Evolutionary conservation across 179 eudicot genomes (phyloP), one percentile per base, ranked within the genome.

Genomic region (Drosera spatulata): DNA sequence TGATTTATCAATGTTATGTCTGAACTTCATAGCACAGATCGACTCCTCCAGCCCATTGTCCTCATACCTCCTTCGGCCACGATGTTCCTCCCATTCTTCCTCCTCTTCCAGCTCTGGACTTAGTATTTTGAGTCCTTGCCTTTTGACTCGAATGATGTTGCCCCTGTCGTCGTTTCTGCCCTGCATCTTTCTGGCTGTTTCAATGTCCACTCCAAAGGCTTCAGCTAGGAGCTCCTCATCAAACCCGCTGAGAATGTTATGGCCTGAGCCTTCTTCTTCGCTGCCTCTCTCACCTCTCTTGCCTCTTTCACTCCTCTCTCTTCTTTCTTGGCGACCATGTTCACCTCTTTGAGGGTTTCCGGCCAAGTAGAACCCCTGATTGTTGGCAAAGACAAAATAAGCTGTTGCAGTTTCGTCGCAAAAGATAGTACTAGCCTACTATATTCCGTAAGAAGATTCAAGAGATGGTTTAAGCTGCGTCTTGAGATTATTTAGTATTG

Each of bases 291-390:
- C 33, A n/a, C n/a, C n/a, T n/a, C 33, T 22, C 33, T 22, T 53
- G 39, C 60, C 41, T 13, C 43, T 1, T 42, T 45, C 12, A 42
- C 4, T 5, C 39, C 64, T 14, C 61, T 61, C 10, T 65, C 45
- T 14, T 58, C 55, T 69, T 60, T 59, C 61, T 41, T 50, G 40
- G 50, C 7, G 53, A 41, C 60, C 51, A 37, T 33, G 9, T 11
- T 58, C 58, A 61, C 64, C 38, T 53, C 37, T 14, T 48, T 64
- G 50, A 33, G 78, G 82, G 60, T 68, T 77, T 55, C 87, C 91
- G 39, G 82, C 87, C 13, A 84, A 60, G 77, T 75, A 82, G 76
- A 82, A 80, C 67, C 68, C 79, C 82, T 83, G 70, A 22, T 22
- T 22, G 33, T 22, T 22, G 33, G 33, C 33, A 22, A 22, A 22